Percentiles rank a stretch among this genome's conserved stretches.
Conservation (phyloP, 2,329 filamentous ascomycete species). For the Neopestalotiopsis sp. region DNA sequence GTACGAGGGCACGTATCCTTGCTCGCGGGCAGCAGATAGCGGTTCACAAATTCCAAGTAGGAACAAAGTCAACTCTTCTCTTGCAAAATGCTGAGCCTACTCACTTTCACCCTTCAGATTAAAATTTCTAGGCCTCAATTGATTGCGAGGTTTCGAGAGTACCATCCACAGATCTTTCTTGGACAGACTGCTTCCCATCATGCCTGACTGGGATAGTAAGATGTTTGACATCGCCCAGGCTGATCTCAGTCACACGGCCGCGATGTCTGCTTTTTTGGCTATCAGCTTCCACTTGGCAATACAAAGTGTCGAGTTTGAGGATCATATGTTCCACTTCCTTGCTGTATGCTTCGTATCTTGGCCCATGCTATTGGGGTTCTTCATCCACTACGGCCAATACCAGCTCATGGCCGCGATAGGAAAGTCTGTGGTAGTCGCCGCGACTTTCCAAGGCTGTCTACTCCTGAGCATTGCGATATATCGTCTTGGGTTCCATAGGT, state of each 20-base stretch:
- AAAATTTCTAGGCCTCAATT: too few species aligned
- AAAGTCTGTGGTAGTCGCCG: not conserved
- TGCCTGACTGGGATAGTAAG: not conserved
- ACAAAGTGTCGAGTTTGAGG: not conserved
- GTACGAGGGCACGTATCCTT: not conserved
- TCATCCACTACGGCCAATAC: not conserved
- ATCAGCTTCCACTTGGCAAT: slow-evolving; percentile 2
- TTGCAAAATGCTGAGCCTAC: too few species aligned
- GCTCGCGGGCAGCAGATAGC: not conserved
- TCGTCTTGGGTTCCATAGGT: slow-evolving; percentile 44
- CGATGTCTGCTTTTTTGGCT: not conserved
- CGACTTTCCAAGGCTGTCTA: slow-evolving; percentile 24
- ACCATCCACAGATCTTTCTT: not conserved
- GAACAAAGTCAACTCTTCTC: too few species aligned
- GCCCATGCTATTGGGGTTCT: not conserved
- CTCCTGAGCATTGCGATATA: slow-evolving; percentile 41
- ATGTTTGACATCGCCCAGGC: not conserved
- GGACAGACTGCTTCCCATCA: not conserved
- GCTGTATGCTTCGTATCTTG: not conserved
- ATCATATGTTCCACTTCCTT: not conserved
- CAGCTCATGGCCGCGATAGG: not conserved
- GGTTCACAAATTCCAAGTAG: too few species aligned
- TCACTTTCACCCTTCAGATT: too few species aligned
- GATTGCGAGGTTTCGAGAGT: not conserved
- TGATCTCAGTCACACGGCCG: not conserved